Evolutionary conservation across 2,329 filamentous ascomycete genomes (phyloP).

Genomic region (Shiraia bambusicola): DNA sequence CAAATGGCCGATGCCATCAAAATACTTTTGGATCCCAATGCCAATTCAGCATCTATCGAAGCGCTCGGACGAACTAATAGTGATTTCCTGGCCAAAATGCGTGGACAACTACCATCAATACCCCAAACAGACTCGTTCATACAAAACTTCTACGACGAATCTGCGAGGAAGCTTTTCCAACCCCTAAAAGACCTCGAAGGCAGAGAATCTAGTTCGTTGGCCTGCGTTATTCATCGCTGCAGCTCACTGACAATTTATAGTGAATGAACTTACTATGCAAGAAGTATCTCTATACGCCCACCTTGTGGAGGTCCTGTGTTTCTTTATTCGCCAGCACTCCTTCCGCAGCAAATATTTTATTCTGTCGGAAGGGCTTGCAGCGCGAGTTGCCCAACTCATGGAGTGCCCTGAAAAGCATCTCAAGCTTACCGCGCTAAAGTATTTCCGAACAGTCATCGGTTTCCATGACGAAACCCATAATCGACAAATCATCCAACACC

Average conservation of each 20-base stretch:
- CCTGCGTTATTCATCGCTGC: background rate
- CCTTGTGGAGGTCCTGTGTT: constrained; percentile 88
- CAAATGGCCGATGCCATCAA: constrained; percentile 96
- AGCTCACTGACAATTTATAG: constrained; percentile 43
- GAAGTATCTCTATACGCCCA: constrained; percentile 90
- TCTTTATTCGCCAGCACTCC: constrained; percentile 87
- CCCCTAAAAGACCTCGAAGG: constrained; percentile 80
- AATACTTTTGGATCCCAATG: constrained; percentile 77
- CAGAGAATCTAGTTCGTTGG: constrained; percentile 54
- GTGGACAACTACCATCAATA: constrained; percentile 51
- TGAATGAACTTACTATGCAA: constrained; percentile 73
- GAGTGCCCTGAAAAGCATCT: constrained; percentile 85
- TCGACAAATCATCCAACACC: constrained; percentile 77
- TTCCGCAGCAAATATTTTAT: constrained; percentile 88
- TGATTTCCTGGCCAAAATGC: constrained; percentile 67
- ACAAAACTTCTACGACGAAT: constrained; percentile 84
- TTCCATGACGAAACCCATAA: constrained; percentile 91
- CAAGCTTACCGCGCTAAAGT: constrained; percentile 87
- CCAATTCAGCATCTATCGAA: constrained; percentile 62
- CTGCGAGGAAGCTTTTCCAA: constrained; percentile 80
- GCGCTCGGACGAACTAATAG: constrained; percentile 61
- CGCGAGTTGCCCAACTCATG: constrained; percentile 80
- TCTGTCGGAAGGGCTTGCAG: constrained; percentile 73
- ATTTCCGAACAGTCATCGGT: constrained; percentile 83
- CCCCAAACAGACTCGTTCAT: constrained; percentile 85